Conservation (phyloP, 345 rosid genomes). For the Pugionium cornutum region DNA sequence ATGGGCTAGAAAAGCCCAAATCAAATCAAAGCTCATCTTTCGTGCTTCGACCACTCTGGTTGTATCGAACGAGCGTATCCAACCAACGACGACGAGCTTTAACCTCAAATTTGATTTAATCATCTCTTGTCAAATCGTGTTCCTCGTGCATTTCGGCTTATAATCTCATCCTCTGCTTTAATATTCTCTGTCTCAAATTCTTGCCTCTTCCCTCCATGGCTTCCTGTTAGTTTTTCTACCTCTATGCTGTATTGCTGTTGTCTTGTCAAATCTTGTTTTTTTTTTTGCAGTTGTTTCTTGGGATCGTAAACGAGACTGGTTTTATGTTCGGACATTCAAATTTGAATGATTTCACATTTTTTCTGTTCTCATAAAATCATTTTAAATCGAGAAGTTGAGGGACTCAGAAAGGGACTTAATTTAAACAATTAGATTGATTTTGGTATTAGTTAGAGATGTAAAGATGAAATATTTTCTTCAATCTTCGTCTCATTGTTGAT, state of each 20-base stretch:
- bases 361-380: neutral
- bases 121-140: conserved; percentile 21
- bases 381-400: neutral
- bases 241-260: neutral
- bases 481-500: neutral
- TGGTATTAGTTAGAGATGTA: conserved; percentile 7
- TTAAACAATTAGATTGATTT: conserved; percentile 17
- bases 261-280: neutral
- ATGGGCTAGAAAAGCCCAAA: conserved; percentile 27
- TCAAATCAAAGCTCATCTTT: neutral
- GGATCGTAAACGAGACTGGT: conserved; percentile 15
- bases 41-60: conserved; percentile 39
- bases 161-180: neutral
- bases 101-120: conserved; percentile 34
- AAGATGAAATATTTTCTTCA: neutral
- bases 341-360: conserved; percentile 1
- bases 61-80: conserved; percentile 42
- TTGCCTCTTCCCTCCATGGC: conserved; percentile 35
- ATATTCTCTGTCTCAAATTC: conserved; percentile 26
- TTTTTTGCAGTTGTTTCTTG: neutral
- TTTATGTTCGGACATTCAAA: neutral
- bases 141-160: conserved; percentile 33
- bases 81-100: conserved; percentile 25
- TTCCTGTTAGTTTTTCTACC: conserved; percentile 39
- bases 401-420: conserved; percentile 17